phyloP scores from a whole-genome alignment of 345 rosid genomes.

The Hypericum androsaemum region DNA sequence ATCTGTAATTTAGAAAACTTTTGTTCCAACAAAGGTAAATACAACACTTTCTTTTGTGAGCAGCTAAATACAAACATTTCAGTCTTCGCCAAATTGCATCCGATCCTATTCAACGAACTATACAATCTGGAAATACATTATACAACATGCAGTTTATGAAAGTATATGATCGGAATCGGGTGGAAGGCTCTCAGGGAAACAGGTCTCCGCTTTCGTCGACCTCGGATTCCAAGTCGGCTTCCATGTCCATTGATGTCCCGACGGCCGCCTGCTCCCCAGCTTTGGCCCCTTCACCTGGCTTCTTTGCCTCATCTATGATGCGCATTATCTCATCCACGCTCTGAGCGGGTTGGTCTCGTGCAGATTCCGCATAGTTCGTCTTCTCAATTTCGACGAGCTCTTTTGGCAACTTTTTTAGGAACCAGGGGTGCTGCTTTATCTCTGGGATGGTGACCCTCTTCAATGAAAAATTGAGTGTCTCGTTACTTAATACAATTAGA shows the following conservation, averaged over 20 bases:
- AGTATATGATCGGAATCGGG: too few species aligned
- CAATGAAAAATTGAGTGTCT: conserved; percentile 3
- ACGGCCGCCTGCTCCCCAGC: conserved; percentile 2
- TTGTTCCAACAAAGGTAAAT: too few species aligned
- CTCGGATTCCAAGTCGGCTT: conserved; percentile 44
- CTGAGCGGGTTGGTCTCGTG: conserved; percentile 26
- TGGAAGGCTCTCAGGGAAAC: too few species aligned
- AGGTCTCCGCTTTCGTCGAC: conserved; percentile 40
- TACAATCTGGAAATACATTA: too few species aligned
- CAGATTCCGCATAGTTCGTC: conserved; percentile 25
- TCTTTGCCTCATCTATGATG: conserved; percentile 25
- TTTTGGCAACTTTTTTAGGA: conserved; percentile 46
- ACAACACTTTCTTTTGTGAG: too few species aligned
- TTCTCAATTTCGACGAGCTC: conserved; percentile 49
- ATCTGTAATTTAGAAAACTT: too few species aligned
- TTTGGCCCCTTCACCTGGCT: conserved; percentile 13
- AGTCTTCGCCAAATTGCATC: too few species aligned
- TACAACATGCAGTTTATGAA: too few species aligned
- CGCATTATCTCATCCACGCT: conserved; percentile 31
- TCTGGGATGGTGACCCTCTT: conserved; percentile 60
- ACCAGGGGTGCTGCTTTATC: conserved; percentile 64
- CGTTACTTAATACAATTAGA: background rate
- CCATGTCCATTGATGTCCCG: conserved; percentile 32
- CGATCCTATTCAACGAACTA: too few species aligned
- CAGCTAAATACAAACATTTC: too few species aligned